Conservation (phyloP, 2,329 filamentous ascomycete species). For the Trichoderma sp. region DNA sequence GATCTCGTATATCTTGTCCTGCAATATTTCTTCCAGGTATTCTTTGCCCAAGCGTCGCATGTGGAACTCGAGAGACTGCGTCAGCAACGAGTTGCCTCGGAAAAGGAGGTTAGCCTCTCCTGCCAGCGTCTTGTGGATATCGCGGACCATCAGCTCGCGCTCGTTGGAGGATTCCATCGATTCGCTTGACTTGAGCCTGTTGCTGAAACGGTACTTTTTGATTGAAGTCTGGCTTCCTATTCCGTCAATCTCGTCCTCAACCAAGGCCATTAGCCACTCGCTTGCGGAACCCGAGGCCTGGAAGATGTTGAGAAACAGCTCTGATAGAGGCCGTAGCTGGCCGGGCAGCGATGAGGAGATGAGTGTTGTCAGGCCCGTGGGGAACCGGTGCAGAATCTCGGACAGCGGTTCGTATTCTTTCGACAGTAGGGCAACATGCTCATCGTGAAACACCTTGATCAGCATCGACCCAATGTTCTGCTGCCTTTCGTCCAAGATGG, state of each 20-base stretch:
- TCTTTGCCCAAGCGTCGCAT: slow-evolving; percentile 94
- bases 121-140: slow-evolving; percentile 74
- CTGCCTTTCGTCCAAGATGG: slow-evolving; percentile 71
- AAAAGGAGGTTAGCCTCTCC: slow-evolving; percentile 94
- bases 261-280: slow-evolving; percentile 89
- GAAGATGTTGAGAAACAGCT: slow-evolving; percentile 88
- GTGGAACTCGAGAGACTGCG: slow-evolving; percentile 88
- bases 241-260: slow-evolving; percentile 96
- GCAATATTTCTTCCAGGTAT: slow-evolving; percentile 82
- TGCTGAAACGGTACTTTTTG: slow-evolving; percentile 70
- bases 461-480: slow-evolving; percentile 79
- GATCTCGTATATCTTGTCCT: slow-evolving; percentile 83
- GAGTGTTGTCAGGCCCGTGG: slow-evolving; percentile 77
- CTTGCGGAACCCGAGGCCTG: slow-evolving; percentile 81
- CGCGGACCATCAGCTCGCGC: slow-evolving; percentile 68
- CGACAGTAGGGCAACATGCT: slow-evolving; percentile 82
- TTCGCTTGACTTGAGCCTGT: slow-evolving; percentile 67
- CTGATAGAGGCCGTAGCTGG: slow-evolving; percentile 75
- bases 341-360: slow-evolving; percentile 76
- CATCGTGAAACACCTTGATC: slow-evolving; percentile 78
- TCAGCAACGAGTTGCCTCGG: slow-evolving; percentile 88
- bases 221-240: slow-evolving; percentile 76
- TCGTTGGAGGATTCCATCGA: slow-evolving; percentile 55
- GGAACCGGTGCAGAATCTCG: slow-evolving; percentile 80
- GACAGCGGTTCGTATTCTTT: slow-evolving; percentile 82